Evolutionary conservation across 345 rosid species (phyloP), one percentile per base, ranked within the genome.

Genomic region (Citrus hindsii): DNA sequence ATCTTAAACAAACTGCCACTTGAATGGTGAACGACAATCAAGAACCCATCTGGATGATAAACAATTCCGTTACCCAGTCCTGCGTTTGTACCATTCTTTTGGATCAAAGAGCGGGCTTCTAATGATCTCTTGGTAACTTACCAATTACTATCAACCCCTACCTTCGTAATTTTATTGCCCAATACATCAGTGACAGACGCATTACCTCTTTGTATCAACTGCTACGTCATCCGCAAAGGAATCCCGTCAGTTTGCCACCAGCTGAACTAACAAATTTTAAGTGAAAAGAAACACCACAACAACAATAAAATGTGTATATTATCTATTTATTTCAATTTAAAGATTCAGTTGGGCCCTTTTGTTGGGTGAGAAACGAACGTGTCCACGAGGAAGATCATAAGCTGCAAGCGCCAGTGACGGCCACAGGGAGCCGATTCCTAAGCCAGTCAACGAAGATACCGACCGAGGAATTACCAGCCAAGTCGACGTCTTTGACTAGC

Each of bases 171-270:
- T 81, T 90, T 90, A 75, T 86, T 88, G 2, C 66, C 88, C 76
- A 76, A 88, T 18, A 81, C 92, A 73, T 95, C 99, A 0, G 97
- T 90, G 1, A 95, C 90, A 67, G 92, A 95, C 0, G 95, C 92
- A 75, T 86, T 89, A 38, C 99, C 99, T 70, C 35, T 87, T 83
- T 65, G 85, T 76, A 60, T 95, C 98, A 0, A 92, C 84, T 0
- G 92, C 94, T 5, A 93, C 97, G 76, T 95, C 98, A 32, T 95
- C 95, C 14, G 98, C 98, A 21, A 90, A 89, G 27, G 94, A 70
- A 78, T 88, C 92, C 82, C 46, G 46, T 40, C 46, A 40, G 46
- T 8, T 40, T 9, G 46, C 9, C 46, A 40, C 46, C 46, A 40
- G 12, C 12, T 55, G 59, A 5, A 75, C 4, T 48, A 40, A 69